Conservation (phyloP, 257 asterid genomes). For the Dorcoceras hygrometricum region DNA sequence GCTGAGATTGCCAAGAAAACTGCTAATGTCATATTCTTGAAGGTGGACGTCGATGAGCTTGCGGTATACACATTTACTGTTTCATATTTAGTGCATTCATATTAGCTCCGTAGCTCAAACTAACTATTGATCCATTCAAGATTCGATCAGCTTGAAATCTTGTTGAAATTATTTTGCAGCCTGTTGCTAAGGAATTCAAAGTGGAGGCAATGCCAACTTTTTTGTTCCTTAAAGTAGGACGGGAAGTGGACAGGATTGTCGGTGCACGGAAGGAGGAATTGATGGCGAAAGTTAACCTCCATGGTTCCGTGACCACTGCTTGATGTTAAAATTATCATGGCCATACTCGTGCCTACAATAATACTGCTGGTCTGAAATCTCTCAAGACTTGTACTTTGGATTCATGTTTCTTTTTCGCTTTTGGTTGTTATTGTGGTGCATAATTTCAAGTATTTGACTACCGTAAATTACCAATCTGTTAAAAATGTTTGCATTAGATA, state of each 20-base stretch:
- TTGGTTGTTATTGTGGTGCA: neutral
- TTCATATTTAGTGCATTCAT: neutral
- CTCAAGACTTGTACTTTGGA: neutral
- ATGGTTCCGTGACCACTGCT: neutral
- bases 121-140: neutral
- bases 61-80: neutral
- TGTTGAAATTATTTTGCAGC: conserved; percentile 14
- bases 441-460: neutral
- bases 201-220: conserved; percentile 38
- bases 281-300: neutral
- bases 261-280: conserved; percentile 31
- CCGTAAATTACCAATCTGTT: too few species aligned
- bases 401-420: neutral
- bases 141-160: neutral
- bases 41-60: conserved; percentile 10
- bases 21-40: neutral
- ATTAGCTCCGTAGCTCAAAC: neutral
- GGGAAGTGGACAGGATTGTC: conserved; percentile 29
- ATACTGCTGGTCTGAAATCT: neutral
- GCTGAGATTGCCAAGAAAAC: conserved; percentile 16
- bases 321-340: too few species aligned
- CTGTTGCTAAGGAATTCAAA: conserved; percentile 25
- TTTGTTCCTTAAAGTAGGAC: conserved; percentile 33
- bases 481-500: neutral
- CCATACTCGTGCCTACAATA: neutral